Conservation (phyloP, 371 early-diverging fungal genomes). For the Mitosporidium daphniae region DNA sequence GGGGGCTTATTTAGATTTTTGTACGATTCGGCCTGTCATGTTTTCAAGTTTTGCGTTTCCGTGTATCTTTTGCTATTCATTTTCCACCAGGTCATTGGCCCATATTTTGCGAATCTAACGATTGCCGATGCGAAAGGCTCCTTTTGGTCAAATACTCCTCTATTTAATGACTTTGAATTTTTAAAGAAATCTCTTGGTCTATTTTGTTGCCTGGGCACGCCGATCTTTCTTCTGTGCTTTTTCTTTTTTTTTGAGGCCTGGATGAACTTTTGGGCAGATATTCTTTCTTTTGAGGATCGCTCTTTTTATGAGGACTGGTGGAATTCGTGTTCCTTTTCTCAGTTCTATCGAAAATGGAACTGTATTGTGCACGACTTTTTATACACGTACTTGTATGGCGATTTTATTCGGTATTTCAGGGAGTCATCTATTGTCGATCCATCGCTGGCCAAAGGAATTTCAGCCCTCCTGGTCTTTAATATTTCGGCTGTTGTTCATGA, state of each 20-base stretch:
- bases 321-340: slow-evolving; percentile 64
- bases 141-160: no score
- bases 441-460: slow-evolving; percentile 1
- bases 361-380: slow-evolving; percentile 76
- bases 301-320: slow-evolving; percentile 94
- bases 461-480: slow-evolving; percentile 4
- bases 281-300: slow-evolving; percentile 74
- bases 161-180: no score
- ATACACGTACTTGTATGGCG: slow-evolving; percentile 52
- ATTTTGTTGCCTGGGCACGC: no score
- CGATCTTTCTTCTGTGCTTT: no score
- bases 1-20: no score
- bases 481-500: slow-evolving; percentile 6
- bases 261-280: slow-evolving; percentile 33
- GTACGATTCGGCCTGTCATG: no score
- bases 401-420: slow-evolving; percentile 16
- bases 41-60: no score
- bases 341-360: slow-evolving; percentile 91
- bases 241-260: slow-evolving; percentile 5
- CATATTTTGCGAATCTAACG: no score
- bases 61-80: no score
- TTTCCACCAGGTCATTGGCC: no score
- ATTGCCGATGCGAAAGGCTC: no score
- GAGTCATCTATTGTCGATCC: slow-evolving; percentile 2
- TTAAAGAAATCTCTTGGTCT: no score